Evolutionary conservation across 352 stramenopile genomes (phyloP), one percentile per base, ranked within the genome.

Genomic region (Globisporangium spinosum): DNA sequence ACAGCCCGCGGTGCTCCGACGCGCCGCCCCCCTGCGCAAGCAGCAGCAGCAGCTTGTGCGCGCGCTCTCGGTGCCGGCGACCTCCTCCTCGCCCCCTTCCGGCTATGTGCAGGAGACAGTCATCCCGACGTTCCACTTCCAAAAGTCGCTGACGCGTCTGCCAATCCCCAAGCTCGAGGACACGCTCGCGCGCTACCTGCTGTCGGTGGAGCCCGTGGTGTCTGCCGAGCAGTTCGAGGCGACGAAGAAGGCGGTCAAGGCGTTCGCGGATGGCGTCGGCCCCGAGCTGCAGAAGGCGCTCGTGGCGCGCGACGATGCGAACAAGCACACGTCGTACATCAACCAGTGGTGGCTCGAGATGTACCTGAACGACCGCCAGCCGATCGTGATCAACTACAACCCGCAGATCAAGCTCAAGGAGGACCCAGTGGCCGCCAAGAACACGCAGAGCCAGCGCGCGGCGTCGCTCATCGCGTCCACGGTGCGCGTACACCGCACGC

Each of bases 291-390:
- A 97, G 54, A 73, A 74, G 12, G 85, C 87, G 65, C 76, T 97
- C 38, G 69, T 96, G 23, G 84, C 75, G 6, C 78, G 85, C 27
- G 90, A 97, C 71, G 81, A 86, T 5, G 79, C 79, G 47, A 83
- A 97, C 74, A 80, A 77, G 66, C 81, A 97, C 77, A 96, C 91
- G 75, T 95, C 84, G 68, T 97, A 97, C 74, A 97, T 97, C 71
- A 96, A 96, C 78, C 80, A 95, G 67, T 96, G 90, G 88, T 97
- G 91, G 91, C 88, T 94, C 34, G 90, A 97, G 63, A 97, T 97
- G 91, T 97, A 97, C 77, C 69, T 97, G 49, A 81, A 61, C 22
- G 89, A 97, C 73, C 90, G 91, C 23, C 83, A 93, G 70, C 81
- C 91, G 56, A 72, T 97, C 51, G 83, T 88, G 34, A 82, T 97